phyloP scores from a whole-genome alignment of 129 eudicot genomes.

The Arctium minus region DNA sequence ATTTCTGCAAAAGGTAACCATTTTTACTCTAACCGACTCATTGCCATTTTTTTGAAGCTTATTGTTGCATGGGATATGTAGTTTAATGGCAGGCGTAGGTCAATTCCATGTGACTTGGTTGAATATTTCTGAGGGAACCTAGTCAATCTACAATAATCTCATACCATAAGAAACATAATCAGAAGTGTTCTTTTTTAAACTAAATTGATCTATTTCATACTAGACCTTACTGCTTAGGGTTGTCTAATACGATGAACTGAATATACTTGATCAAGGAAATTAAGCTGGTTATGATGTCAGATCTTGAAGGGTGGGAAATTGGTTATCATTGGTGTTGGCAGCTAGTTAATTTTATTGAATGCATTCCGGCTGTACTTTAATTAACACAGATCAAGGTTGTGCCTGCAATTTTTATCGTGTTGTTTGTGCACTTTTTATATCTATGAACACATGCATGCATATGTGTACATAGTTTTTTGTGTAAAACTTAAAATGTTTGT shows the following conservation, averaged over 20 bases:
- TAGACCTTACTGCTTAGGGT: not conserved
- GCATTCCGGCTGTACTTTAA: not conserved
- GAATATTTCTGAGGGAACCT: not conserved
- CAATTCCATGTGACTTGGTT: not conserved
- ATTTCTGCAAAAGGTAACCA: slow-evolving; percentile 73
- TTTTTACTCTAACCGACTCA: not conserved
- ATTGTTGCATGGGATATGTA: not conserved
- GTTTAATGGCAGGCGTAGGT: not conserved
- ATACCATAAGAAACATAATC: no score
- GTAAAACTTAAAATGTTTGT: no score
- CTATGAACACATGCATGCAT: no score
- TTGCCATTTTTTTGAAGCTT: not conserved
- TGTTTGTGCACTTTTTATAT: no score
- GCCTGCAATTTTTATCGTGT: no score
- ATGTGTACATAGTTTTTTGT: no score
- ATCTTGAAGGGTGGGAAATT: not conserved
- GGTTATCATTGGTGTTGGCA: not conserved
- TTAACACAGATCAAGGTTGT: no score
- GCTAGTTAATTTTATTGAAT: not conserved
- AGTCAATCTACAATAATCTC: not conserved
- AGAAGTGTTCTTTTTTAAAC: not conserved
- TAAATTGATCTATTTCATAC: not conserved
- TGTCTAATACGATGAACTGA: not conserved
- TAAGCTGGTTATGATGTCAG: not conserved
- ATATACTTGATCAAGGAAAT: not conserved